A percentile compares a stretch with the other conserved stretches of the same genome.
Conservation (phyloP, 192 early-diverging fungal genomes). For the Rhizophagus clarus region DNA sequence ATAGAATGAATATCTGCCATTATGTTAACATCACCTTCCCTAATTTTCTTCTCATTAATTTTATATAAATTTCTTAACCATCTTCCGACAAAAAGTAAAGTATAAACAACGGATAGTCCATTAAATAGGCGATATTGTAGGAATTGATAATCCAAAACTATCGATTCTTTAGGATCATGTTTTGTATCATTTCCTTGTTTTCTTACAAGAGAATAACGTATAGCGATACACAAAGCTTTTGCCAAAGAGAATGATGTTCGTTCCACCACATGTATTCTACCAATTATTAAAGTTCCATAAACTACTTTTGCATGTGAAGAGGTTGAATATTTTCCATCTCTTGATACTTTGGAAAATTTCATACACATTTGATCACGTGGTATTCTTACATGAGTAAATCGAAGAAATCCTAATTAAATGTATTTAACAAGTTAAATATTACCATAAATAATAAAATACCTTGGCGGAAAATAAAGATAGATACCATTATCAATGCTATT, state of each 20-base stretch:
- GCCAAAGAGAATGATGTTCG: constrained; percentile 50
- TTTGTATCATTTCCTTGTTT: constrained; percentile 63
- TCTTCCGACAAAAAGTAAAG: constrained; percentile 78
- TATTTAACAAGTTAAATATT: not conserved
- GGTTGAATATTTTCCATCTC: constrained; percentile 69
- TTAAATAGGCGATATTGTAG: constrained; percentile 84
- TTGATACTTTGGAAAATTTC: constrained; percentile 79
- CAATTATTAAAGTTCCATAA: constrained; percentile 75
- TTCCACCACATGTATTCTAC: constrained; percentile 73
- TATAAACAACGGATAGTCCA: constrained; percentile 77
- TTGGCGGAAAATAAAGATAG: not conserved
- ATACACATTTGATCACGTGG: constrained; percentile 85
- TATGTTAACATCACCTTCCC: constrained; percentile 44
- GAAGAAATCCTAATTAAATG: constrained; percentile 64
- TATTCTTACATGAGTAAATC: constrained; percentile 80
- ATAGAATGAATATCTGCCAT: constrained; percentile 78
- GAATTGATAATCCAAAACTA: constrained; percentile 82
- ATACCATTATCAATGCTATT: constrained; percentile 42
- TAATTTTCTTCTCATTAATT: constrained; percentile 63
- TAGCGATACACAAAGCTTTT: constrained; percentile 78
- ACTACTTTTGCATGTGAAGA: constrained; percentile 76
- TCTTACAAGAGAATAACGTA: constrained; percentile 83
- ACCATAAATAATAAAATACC: no score
- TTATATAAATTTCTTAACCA: constrained; percentile 70
- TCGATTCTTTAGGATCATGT: constrained; percentile 62